Base-by-base conservation (phyloP, 2,329 filamentous ascomycete genomes). In the Ceratocystiopsis sp. region DNA sequence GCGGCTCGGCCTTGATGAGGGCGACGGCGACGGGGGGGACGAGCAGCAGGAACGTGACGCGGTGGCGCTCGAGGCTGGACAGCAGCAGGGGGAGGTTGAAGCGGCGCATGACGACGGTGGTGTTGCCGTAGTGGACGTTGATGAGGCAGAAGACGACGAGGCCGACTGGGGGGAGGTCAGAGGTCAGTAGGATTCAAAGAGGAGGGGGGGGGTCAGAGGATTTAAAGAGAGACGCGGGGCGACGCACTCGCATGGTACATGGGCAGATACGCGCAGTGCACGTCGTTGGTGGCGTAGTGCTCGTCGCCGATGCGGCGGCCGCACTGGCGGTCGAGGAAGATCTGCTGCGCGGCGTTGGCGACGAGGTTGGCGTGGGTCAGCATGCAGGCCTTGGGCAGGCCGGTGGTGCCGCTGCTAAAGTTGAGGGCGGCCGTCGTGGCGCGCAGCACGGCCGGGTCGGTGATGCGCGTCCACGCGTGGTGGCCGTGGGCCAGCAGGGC, bases 381-480 rank as follows among this genome's bases (percentile, higher is more conserved):
- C 35, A 46, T 43, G 21, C 49, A 43, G 14, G 40, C 45, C 36
- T 49, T 49, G 16, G 47, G 47, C 19, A 44, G 37, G 13, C 47
- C 47, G 8, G 47, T 49, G 10, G 47, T 49, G 15, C 47, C 33
- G 34, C 25, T 39, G 29, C 16, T 11, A 37, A 35, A 33, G 40
- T 42, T 35, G 13, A 35, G 34, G 5, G n/a, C 34, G 34, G 34
- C 34, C 9, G 13, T 35, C 7, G 9, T 35, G n/a, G 12, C 13
- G 12, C 9, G 6, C 13, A 35, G 34, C 34, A 35, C 34, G 5
- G 9, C 34, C 6, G n/a, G 6, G n/a, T 35, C 34, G 5, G 6
- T 14, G n/a, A 35, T 35, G 12, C 34, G 34, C 18, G 14, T 9
- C 19, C 61, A 53, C 40, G 68, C 71, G 19, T 64, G 59, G 10